These are phyloP conservation scores for Cicer bijugum DNA, from an alignment of 306 rosid genomes.

Conservation along the genomic window DNA sequence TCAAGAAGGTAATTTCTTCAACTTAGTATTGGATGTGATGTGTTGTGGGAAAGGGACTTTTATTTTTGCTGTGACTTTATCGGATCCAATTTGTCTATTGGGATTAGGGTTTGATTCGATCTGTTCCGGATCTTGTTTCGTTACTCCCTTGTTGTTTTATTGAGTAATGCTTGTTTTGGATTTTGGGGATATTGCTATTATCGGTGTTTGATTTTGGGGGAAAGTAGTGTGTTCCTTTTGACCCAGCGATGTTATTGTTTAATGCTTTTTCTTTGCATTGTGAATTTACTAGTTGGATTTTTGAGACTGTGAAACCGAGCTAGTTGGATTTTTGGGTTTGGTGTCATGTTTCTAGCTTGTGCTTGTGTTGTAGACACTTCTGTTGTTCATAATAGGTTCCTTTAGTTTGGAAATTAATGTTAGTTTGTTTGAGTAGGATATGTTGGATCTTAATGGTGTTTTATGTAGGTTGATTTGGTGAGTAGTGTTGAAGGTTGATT, in stretches of 20 bases:
- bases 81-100: slow-evolving; percentile 76
- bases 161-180: slow-evolving; percentile 49
- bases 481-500: slow-evolving; percentile 39
- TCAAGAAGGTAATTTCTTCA: slow-evolving; percentile 79
- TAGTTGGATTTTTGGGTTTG: slow-evolving; percentile 39
- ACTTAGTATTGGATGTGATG: slow-evolving; percentile 36
- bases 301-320: slow-evolving; percentile 48
- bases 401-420: slow-evolving; percentile 45
- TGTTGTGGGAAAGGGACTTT: slow-evolving; percentile 7
- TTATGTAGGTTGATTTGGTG: slow-evolving; percentile 29
- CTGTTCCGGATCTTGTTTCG: slow-evolving; percentile 59
- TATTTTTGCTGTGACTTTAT: slow-evolving; percentile 22
- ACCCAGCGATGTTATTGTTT: slow-evolving; percentile 39
- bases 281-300: slow-evolving; percentile 38
- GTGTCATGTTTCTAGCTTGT: slow-evolving; percentile 21
- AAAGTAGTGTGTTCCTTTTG: slow-evolving; percentile 44
- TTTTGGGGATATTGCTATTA: slow-evolving; percentile 48
- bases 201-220: slow-evolving; percentile 45
- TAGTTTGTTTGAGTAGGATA: slow-evolving; percentile 38
- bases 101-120: slow-evolving; percentile 79
- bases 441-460: slow-evolving; percentile 44
- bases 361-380: slow-evolving; percentile 37
- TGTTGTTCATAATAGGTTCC: slow-evolving; percentile 38
- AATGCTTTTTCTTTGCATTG: slow-evolving; percentile 50
- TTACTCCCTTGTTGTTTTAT: slow-evolving; percentile 36